Percentiles rank a stretch among this genome's conserved stretches.
Evolutionary conservation across 2,329 filamentous ascomycete genomes (phyloP).

Genomic region (Diaporthe velutina): DNA sequence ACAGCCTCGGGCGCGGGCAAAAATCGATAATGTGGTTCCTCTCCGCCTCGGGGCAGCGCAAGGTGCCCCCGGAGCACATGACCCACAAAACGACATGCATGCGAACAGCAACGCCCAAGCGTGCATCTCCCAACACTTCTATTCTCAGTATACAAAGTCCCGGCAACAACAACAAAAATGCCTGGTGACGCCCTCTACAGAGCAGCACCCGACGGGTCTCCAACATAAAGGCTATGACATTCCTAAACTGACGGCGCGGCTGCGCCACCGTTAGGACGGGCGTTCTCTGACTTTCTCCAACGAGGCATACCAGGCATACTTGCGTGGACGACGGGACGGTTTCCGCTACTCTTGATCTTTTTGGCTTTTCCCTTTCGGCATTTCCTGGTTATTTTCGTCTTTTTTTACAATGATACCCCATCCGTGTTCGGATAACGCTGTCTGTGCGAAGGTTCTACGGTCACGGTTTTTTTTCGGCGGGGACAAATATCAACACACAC

Average conservation of each 20-base stretch:
- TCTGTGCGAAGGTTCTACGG: constrained; percentile 47
- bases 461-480: constrained; percentile 41
- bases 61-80: constrained; percentile 13
- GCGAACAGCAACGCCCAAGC: not conserved
- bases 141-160: constrained; percentile 9
- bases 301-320: not conserved
- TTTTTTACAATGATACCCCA: constrained; percentile 65
- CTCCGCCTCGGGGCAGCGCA: constrained; percentile 25
- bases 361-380: constrained; percentile 40
- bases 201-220: too few relatives aligned
- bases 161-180: not conserved
- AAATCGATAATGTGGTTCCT: constrained; percentile 36
- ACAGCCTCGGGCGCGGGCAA: constrained; percentile 28
- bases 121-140: not conserved
- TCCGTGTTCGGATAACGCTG: constrained; percentile 66
- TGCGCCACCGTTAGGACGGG: constrained; percentile 1
- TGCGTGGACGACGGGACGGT: constrained; percentile 19
- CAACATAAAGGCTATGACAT: not conserved
- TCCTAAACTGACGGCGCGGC: constrained; percentile 53
- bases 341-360: constrained; percentile 43
- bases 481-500: not conserved
- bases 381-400: constrained; percentile 42
- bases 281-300: not conserved
- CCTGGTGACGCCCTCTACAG: not conserved
- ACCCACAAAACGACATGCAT: not conserved